Conservation (phyloP, 139 green algal species). For the Diplosphaera chodatii region DNA sequence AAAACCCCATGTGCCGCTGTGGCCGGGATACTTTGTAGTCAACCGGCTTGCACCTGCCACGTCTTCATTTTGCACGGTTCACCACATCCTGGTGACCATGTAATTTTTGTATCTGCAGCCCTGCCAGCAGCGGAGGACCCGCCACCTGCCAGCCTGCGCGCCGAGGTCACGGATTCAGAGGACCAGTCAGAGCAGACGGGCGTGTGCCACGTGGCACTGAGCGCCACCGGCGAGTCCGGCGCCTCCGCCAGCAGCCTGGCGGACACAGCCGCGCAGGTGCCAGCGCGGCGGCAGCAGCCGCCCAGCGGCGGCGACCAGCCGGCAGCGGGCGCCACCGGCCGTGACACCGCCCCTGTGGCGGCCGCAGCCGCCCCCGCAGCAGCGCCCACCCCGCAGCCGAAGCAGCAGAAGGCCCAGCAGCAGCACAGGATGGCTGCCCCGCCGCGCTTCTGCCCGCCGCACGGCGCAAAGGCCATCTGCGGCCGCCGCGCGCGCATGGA, state of each 20-base stretch:
- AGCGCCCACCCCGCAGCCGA: neutral
- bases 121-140: too few species aligned
- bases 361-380: neutral
- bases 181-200: too few species aligned
- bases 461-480: conserved; percentile 60
- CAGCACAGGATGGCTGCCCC: neutral
- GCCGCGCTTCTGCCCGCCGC: conserved; percentile 41
- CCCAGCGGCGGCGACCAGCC: too few species aligned
- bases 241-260: neutral
- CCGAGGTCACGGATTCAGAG: too few species aligned
- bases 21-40: too few species aligned
- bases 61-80: too few species aligned
- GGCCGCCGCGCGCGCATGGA: conserved; percentile 63
- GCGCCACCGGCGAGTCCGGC: neutral
- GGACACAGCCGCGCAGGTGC: neutral
- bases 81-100: too few species aligned
- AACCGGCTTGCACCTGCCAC: too few species aligned
- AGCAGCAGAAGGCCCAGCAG: neutral
- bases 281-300: too few species aligned
- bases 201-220: neutral
- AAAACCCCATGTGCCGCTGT: too few species aligned
- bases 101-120: too few species aligned
- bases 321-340: neutral
- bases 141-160: too few species aligned
- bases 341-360: neutral